Conservation (phyloP, 345 rosid species). For the Sonneratia caseolaris region DNA sequence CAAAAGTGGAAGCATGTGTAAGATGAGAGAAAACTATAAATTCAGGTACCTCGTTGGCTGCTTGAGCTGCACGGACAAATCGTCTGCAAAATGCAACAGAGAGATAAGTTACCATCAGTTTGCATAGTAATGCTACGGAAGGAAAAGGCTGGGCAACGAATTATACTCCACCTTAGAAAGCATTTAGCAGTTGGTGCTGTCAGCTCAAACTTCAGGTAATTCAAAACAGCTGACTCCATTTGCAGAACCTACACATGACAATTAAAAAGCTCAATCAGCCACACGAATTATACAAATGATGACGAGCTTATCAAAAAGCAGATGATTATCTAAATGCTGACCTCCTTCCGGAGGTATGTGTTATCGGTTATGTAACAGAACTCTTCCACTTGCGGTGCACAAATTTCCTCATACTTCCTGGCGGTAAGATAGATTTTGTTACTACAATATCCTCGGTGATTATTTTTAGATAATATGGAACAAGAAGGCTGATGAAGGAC, state of each 20-base stretch:
- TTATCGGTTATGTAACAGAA: conserved; percentile 94
- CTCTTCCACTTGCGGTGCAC: conserved; percentile 87
- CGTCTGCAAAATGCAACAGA: conserved; percentile 38
- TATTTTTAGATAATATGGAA: neutral
- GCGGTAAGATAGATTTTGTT: neutral
- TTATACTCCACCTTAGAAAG: conserved; percentile 51
- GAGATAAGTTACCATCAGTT: conserved; percentile 8
- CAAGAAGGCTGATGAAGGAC: neutral
- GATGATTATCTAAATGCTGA: conserved; percentile 9
- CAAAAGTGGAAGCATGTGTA: neutral
- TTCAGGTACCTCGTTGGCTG: conserved; percentile 51
- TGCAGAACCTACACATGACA: conserved; percentile 51
- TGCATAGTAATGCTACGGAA: neutral
- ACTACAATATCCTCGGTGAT: neutral
- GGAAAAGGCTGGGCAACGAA: neutral
- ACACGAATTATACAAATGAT: neutral
- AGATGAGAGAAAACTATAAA: neutral
- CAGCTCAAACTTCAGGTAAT: conserved; percentile 84
- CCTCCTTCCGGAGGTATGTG: conserved; percentile 83
- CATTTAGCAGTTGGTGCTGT: conserved; percentile 86
- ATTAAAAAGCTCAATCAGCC: neutral
- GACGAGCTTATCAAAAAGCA: neutral
- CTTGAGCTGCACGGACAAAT: conserved; percentile 85
- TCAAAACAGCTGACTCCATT: conserved; percentile 83
- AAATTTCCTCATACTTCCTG: conserved; percentile 92